Percentiles rank a stretch among this genome's conserved stretches.
phyloP scores from a whole-genome alignment of 139 green algal species.

The Tetradesmus lagerheimii region DNA sequence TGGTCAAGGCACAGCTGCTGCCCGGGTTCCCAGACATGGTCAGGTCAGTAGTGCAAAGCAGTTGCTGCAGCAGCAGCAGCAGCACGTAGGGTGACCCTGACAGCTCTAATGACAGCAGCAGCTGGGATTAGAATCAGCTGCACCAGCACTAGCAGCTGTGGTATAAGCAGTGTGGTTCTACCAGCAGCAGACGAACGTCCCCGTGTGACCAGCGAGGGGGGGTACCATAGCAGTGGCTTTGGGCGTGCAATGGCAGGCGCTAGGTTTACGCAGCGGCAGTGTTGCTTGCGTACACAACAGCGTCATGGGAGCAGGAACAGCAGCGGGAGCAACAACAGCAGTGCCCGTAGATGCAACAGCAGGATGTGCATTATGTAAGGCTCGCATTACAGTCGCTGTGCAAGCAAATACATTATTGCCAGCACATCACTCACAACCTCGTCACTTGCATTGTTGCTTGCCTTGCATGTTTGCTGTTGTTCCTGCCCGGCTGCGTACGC shows the following conservation, averaged over 20 bases:
- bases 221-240: too few relatives aligned
- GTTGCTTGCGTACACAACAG: neutral
- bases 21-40: constrained; percentile 65
- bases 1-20: constrained; percentile 60
- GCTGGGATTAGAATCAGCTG: neutral
- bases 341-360: too few relatives aligned
- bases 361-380: too few relatives aligned
- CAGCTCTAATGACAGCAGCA: neutral
- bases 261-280: neutral
- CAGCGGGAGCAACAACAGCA: neutral
- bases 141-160: neutral
- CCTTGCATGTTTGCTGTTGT: too few relatives aligned
- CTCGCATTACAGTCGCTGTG: too few relatives aligned
- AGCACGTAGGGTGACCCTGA: neutral
- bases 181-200: neutral
- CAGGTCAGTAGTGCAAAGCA: constrained; percentile 46
- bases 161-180: neutral
- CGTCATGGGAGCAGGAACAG: neutral
- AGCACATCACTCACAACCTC: neutral
- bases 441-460: too few relatives aligned
- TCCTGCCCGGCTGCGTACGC: too few relatives aligned
- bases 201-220: too few relatives aligned
- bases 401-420: neutral
- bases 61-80: neutral
- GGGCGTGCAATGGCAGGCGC: too few relatives aligned